A percentile compares a stretch with the other conserved stretches of the same genome.
phyloP scores from a whole-genome alignment of 768 basidiomycete species.

The Kwoniella europaea region DNA sequence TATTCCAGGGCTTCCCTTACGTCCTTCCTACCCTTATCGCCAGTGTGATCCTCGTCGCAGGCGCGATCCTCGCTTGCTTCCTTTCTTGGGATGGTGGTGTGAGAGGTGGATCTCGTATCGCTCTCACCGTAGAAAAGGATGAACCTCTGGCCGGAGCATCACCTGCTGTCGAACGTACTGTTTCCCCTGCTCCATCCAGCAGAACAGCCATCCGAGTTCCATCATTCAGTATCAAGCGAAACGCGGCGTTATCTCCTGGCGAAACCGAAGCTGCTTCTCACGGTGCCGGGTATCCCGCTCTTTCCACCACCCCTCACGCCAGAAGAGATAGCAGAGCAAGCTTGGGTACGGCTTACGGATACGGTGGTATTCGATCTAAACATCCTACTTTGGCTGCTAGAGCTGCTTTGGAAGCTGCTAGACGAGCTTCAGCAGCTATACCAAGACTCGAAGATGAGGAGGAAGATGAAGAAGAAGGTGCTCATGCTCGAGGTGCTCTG shows the following conservation, averaged over 20 bases:
- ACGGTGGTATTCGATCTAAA: constrained; percentile 57
- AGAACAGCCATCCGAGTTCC: constrained; percentile 33
- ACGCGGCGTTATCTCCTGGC: constrained; percentile 38
- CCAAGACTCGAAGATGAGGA: constrained; percentile 30
- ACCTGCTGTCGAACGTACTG: constrained; percentile 10
- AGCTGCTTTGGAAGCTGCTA: constrained; percentile 51
- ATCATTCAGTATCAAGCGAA: constrained; percentile 23
- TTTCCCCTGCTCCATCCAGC: constrained; percentile 35
- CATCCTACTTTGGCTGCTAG: constrained; percentile 56
- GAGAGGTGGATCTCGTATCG: constrained; percentile 77
- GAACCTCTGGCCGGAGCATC: constrained; percentile 39
- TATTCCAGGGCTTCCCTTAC: constrained; percentile 85
- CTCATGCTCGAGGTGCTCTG: constrained; percentile 60
- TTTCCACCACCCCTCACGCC: constrained; percentile 24
- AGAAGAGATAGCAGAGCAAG: constrained; percentile 54
- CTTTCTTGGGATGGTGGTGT: constrained; percentile 90
- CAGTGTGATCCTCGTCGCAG: constrained; percentile 73
- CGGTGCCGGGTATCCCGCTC: constrained; percentile 39
- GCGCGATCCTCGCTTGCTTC: constrained; percentile 86
- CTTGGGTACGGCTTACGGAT: constrained; percentile 57
- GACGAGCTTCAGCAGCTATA: constrained; percentile 43
- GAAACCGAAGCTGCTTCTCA: constrained; percentile 28
- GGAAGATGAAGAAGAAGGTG: constrained; percentile 43
- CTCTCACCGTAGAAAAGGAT: constrained; percentile 76
- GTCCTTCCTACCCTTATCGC: constrained; percentile 84